Evolutionary conservation across 1,139 yeast genomes (phyloP), one percentile per base, ranked within the genome.

Genomic region (Pichia sp.): DNA sequence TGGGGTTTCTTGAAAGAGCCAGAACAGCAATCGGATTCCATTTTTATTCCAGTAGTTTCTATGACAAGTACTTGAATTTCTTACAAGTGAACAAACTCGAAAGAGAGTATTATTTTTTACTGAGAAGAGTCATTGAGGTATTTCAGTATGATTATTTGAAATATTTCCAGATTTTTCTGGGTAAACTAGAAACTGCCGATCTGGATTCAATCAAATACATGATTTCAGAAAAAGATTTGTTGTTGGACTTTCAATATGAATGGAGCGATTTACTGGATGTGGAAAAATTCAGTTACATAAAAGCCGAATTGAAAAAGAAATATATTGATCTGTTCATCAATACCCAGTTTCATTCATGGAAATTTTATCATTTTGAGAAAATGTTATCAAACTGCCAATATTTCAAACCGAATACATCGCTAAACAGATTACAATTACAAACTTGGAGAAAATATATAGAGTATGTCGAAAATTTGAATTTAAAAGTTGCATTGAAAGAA

Each of bases 101-200:
- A 2, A 65, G 52, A 11, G 71, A 70, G 47, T 70, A 72, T 49
- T 72, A 71, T 48, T 50, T 66, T 40, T 58, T 87, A 10, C 64
- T 88, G 36, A 67, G 88, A 44, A 69, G 80, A 39, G 65, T 83
- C 8, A 61, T 85, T 8, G 86, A 81, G 52, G 66, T 85, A 2
- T 97, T 97, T 0, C 54, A 83, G 33, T 87, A 87, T 62, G 86
- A 87, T 54, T 88, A 79, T 61, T 75, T 85, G 11, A 71, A 75
- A 47, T 80, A 79, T 56, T 80, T 72, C 61, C 66, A 69, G 38
- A 49, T 64, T 28, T 68, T 76, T 59, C 61, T 77, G 34, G 59
- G 61, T 9, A 62, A 70, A 11, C 59, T 79, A 8, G 73, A 73
- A 37, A 56, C 55, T 6, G 53, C 70, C 1, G 55, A 65, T 44